Evolutionary conservation across 257 asterid genomes (phyloP).

Genomic region (Nicotiana tabacum): DNA sequence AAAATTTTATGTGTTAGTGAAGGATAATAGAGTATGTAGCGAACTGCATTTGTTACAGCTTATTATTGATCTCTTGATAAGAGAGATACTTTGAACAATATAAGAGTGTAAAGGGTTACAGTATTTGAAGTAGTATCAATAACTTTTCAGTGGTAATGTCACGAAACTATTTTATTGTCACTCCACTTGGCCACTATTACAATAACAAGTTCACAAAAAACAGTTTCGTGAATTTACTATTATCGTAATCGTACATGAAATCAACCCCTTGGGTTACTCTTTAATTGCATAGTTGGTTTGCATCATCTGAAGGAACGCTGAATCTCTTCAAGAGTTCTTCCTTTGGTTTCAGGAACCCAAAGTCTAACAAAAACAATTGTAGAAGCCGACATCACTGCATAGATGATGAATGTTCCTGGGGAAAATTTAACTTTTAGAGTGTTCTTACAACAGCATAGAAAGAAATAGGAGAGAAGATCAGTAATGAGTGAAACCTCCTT

Average conservation of each 20-base stretch:
- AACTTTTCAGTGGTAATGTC: not conserved
- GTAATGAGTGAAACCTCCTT: conserved; percentile 53
- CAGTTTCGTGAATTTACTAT: not conserved
- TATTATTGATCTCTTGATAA: not conserved
- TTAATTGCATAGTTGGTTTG: not conserved
- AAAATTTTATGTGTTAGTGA: not conserved
- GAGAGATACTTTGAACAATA: not conserved
- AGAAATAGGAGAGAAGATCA: conserved; percentile 19
- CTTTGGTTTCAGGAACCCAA: conserved; percentile 90
- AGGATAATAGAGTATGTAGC: not conserved
- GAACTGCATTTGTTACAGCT: not conserved
- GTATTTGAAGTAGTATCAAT: not conserved
- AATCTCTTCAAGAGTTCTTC: conserved; percentile 79
- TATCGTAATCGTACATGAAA: not conserved
- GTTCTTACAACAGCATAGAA: not conserved
- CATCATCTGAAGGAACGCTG: conserved; percentile 49
- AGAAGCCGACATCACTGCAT: conserved; percentile 48
- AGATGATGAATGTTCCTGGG: conserved; percentile 70
- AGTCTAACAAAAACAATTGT: conserved; percentile 45
- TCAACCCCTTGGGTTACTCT: not conserved
- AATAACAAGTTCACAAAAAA: not conserved
- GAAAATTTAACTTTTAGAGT: not conserved
- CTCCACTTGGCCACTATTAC: not conserved
- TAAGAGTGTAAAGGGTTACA: not conserved
- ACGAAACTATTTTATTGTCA: not conserved